Evolutionary conservation across 257 asterid genomes (phyloP).

Genomic region (Nicotiana attenuata): DNA sequence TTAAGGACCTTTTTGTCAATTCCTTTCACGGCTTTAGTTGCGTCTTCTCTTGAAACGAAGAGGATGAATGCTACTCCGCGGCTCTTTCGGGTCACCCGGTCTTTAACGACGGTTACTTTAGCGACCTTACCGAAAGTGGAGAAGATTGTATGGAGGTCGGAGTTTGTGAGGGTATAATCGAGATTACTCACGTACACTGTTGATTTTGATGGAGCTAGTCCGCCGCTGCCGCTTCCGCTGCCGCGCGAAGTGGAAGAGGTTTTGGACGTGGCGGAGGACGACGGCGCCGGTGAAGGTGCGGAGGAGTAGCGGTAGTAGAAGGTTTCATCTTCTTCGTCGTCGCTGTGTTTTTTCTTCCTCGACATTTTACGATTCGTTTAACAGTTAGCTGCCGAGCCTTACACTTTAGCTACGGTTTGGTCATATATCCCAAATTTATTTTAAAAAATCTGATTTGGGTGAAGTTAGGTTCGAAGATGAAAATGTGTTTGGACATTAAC

Average conservation of each 20-base stretch:
- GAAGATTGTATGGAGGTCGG: constrained; percentile 87
- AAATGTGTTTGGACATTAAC: no score
- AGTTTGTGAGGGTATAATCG: constrained; percentile 80
- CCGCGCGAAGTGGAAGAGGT: constrained; percentile 41
- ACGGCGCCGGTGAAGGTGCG: constrained; percentile 30
- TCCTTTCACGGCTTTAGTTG: constrained; percentile 58
- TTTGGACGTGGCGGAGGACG: constrained; percentile 28
- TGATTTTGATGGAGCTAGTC: constrained; percentile 90
- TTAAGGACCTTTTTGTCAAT: constrained; percentile 69
- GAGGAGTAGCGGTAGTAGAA: constrained; percentile 76
- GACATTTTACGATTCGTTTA: constrained; percentile 25
- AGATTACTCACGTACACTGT: constrained; percentile 88
- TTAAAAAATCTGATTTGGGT: no score
- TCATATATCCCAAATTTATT: no score
- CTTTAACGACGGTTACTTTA: constrained; percentile 87
- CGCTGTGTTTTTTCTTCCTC: constrained; percentile 32
- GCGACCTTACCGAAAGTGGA: constrained; percentile 95
- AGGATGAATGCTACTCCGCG: constrained; percentile 87
- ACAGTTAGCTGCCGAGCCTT: not conserved
- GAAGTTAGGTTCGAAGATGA: no score
- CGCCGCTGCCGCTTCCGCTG: constrained; percentile 43
- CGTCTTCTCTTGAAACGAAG: constrained; percentile 77
- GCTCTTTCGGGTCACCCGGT: constrained; percentile 76
- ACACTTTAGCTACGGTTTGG: no score
- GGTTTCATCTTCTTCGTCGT: constrained; percentile 62